phyloP scores from a whole-genome alignment of 306 rosid species.

The Prunus mongolica region DNA sequence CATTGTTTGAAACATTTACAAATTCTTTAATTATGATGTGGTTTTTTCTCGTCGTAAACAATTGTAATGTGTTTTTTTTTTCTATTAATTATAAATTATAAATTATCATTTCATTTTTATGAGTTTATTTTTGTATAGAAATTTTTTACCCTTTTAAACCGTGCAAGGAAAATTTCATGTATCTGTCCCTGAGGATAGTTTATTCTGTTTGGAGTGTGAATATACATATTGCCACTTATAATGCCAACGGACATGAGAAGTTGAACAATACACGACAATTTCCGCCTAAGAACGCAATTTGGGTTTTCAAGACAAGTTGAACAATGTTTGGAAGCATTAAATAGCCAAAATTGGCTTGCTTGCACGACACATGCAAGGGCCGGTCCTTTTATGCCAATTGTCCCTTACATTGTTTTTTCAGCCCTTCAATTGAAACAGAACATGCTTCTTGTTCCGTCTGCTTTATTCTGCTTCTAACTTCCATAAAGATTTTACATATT shows the following conservation, averaged over 20 bases:
- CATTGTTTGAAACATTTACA: no score
- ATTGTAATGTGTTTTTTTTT: no score
- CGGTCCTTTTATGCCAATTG: background rate
- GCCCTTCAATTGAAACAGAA: background rate
- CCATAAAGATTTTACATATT: constrained; percentile 3
- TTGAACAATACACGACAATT: background rate
- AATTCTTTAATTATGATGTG: no score
- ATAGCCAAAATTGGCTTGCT: constrained; percentile 17
- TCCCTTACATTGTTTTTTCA: background rate
- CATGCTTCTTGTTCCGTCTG: constrained; percentile 24
- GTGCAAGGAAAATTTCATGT: no score
- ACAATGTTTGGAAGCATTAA: constrained; percentile 22
- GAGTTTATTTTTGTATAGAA: no score
- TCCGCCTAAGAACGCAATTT: constrained; percentile 2
- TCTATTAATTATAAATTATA: no score
- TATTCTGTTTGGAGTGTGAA: no score
- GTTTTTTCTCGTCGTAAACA: no score
- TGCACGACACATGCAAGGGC: constrained; percentile 27
- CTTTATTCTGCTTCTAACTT: background rate
- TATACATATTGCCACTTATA: background rate
- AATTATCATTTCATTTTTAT: no score
- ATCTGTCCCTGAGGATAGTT: no score
- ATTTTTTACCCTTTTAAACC: no score
- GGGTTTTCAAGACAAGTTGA: constrained; percentile 33
- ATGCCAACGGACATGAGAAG: background rate